Percentiles rank a stretch among this genome's conserved stretches.
Conservation (phyloP, 441 rosid species). For the Metrosideros polymorpha region DNA sequence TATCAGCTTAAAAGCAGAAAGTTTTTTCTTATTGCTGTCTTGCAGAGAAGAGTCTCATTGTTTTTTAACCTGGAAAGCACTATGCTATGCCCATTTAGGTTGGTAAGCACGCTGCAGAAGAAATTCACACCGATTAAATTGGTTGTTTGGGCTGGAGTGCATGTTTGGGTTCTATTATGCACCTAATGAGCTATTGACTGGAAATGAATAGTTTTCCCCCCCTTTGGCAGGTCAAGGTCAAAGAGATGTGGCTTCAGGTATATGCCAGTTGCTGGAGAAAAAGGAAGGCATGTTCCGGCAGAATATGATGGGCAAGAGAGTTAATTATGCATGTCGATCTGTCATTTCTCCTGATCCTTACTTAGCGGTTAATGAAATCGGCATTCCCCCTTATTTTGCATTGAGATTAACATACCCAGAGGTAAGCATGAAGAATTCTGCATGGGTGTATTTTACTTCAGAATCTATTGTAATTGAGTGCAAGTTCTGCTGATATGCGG, state of each 20-base stretch:
- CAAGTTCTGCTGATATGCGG: not conserved
- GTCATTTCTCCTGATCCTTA: constrained; percentile 99
- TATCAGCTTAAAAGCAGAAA: not conserved
- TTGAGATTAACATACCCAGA: constrained; percentile 92
- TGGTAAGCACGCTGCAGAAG: not conserved
- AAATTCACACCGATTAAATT: not conserved
- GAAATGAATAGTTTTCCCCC: not conserved
- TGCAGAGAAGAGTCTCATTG: not conserved
- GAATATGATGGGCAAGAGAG: constrained; percentile 99
- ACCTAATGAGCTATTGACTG: not conserved
- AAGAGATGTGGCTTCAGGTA: constrained; percentile 58
- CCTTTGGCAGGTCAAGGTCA: constrained; percentile 44
- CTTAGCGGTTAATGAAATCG: constrained; percentile 95
- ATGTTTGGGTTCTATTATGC: not conserved
- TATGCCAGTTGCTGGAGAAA: constrained; percentile 92
- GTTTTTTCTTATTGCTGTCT: not conserved
- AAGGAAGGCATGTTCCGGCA: constrained; percentile 98
- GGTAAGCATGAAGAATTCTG: constrained; percentile 29
- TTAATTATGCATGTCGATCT: constrained; percentile 95
- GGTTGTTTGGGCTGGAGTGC: not conserved
- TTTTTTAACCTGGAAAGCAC: not conserved
- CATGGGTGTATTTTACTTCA: not conserved
- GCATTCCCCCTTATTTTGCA: constrained; percentile 96
- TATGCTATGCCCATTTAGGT: not conserved
- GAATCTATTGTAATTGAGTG: not conserved